Conservation (phyloP, 1,284 basidiomycete genomes). For the Cryptococcus deneoformans region DNA sequence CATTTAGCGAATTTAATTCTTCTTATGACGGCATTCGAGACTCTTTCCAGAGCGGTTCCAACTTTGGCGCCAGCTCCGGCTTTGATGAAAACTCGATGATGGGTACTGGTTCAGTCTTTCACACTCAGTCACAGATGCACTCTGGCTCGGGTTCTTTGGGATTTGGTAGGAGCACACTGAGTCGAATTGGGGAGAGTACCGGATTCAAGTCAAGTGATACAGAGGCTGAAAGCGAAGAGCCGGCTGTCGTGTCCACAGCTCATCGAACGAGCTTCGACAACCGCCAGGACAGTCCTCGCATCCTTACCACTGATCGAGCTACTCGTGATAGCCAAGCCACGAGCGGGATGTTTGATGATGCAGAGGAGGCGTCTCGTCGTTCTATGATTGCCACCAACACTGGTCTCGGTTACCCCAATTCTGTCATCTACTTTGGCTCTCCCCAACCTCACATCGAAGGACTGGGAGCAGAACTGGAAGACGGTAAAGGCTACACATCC, state of each 20-base stretch:
- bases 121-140: slow-evolving; percentile 1
- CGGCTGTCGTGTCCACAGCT: slow-evolving; percentile 39
- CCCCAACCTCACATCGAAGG: slow-evolving; percentile 8
- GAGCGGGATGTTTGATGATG: slow-evolving; percentile 37
- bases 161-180: slow-evolving; percentile 28
- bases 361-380: slow-evolving; percentile 28
- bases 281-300: slow-evolving; percentile 29
- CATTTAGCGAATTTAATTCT: slow-evolving; percentile 34
- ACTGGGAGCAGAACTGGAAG: slow-evolving; percentile 1
- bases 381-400: slow-evolving; percentile 21
- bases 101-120: slow-evolving; percentile 17
- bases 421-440: slow-evolving; percentile 40
- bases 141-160: slow-evolving; percentile 18
- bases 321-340: not conserved
- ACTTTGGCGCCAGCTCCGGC: slow-evolving; percentile 12
- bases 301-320: slow-evolving; percentile 8
- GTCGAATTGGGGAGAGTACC: slow-evolving; percentile 29
- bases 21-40: slow-evolving; percentile 14
- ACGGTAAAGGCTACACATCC: slow-evolving; percentile 7
- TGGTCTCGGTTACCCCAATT: slow-evolving; percentile 41
- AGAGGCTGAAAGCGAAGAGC: slow-evolving; percentile 37
- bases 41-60: slow-evolving; percentile 1
- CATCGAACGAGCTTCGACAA: slow-evolving; percentile 14
- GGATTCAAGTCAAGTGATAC: slow-evolving; percentile 39
- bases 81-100: slow-evolving; percentile 16